Evolutionary conservation across 179 eudicot genomes (phyloP).

Genomic region (Nepenthes alata): DNA sequence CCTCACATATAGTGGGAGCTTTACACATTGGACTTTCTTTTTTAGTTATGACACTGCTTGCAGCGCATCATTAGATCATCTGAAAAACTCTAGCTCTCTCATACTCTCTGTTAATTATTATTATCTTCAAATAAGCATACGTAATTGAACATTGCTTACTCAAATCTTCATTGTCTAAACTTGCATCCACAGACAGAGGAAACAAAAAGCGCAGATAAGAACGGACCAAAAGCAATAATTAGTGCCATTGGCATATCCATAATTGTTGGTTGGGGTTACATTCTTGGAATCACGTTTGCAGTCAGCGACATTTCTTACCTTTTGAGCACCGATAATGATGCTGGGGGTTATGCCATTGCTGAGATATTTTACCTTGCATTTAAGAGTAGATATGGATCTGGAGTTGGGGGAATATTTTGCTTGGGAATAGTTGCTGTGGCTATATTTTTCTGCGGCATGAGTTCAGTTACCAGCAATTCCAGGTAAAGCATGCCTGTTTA

Average conservation of each 20-base stretch:
- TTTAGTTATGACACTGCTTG: too few species aligned
- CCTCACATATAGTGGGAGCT: too few species aligned
- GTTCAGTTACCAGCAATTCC: slow-evolving; percentile 90
- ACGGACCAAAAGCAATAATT: slow-evolving; percentile 90
- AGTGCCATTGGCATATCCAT: slow-evolving; percentile 81
- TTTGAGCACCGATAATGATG: slow-evolving; percentile 51
- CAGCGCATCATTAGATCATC: too few species aligned
- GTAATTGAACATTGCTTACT: too few species aligned
- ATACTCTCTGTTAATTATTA: too few species aligned
- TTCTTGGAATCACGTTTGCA: slow-evolving; percentile 85
- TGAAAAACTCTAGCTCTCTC: too few species aligned
- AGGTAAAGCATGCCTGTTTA: slow-evolving; percentile 33
- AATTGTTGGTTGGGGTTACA: slow-evolving; percentile 86
- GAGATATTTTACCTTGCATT: slow-evolving; percentile 71
- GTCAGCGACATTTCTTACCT: slow-evolving; percentile 72
- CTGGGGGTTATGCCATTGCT: slow-evolving; percentile 92
- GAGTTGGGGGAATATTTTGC: slow-evolving; percentile 77
- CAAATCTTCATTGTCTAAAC: slow-evolving; percentile 2
- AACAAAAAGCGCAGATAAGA: slow-evolving; percentile 79
- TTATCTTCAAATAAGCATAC: too few species aligned
- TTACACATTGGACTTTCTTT: too few species aligned
- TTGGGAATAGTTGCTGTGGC: slow-evolving; percentile 78
- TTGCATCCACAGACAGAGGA: slow-evolving; percentile 66
- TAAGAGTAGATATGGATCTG: slow-evolving; percentile 67
- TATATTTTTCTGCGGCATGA: slow-evolving; percentile 90